Evolutionary conservation across 2,329 filamentous ascomycete genomes (phyloP), one percentile per base, ranked within the genome.

Genomic region (Cucurbitaria berberidis): DNA sequence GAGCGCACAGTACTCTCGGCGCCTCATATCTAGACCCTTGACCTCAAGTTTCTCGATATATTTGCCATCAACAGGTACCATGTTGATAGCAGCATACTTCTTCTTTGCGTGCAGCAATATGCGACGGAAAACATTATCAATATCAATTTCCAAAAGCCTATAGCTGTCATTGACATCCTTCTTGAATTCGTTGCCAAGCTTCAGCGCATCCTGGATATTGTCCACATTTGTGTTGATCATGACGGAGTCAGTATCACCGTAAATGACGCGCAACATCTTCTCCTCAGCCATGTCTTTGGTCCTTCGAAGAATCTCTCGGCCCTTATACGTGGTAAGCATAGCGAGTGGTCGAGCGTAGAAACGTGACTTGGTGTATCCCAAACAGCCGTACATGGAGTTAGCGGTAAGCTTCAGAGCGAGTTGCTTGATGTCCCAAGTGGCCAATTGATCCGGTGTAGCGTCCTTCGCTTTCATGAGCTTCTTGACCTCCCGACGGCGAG

Each of bases 201-300:
- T 93, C 66, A 97, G 80, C 1, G 95, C 95, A 67, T 96, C 92
- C 27, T 90, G 86, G 26, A 98, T 89, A 62, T 90, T 96, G 76
- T 97, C 91, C 49, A 95, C 92, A 70, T 98, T 98, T 59, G 95
- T 96, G 71, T 99, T 99, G 81, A 99, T 98, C 95, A 99, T 99
- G 77, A 99, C 95, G 8, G 95, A 99, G 77, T 99, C 95, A 11
- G 95, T 99, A 77, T 99, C 95, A 79, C 95, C 95, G 67, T 99
- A 99, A 59, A 99, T 98, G 74, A 99, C 95, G 69, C 95, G 90
- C 26, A 99, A 84, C 54, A 92, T 88, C 64, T 90, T 93, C 67
- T 86, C 90, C 77, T 99, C 95, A 9, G 95, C 95, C 57, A 99
- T 84, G 48, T 96, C 93, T 76, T 98, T 99, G 51, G 95, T 99